phyloP scores from a whole-genome alignment of 352 stramenopile genomes.

The Phytophthora ramorum region DNA sequence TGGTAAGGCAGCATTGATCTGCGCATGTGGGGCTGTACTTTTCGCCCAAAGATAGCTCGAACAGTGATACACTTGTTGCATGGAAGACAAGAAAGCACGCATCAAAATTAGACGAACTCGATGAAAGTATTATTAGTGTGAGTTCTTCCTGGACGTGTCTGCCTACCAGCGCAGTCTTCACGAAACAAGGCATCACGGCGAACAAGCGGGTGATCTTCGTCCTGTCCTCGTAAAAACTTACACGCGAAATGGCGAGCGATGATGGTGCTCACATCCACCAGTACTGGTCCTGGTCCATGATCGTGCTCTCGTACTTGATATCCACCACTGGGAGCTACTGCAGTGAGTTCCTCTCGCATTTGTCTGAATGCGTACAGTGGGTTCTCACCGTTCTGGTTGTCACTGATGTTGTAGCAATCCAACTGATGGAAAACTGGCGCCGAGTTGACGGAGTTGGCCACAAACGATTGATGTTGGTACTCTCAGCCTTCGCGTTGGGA shows the following conservation, averaged over 20 bases:
- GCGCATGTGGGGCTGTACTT: too few relatives aligned
- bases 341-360: constrained; percentile 39
- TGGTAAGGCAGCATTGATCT: too few relatives aligned
- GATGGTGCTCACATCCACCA: constrained; percentile 32
- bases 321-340: constrained; percentile 71
- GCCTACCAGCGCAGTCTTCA: constrained; percentile 1
- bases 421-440: constrained; percentile 78
- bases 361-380: background rate
- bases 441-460: constrained; percentile 22
- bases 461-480: constrained; percentile 48
- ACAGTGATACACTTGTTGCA: too few relatives aligned
- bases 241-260: constrained; percentile 9
- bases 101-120: too few relatives aligned
- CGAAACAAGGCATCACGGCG: background rate
- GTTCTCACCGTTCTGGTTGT: constrained; percentile 2
- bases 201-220: background rate
- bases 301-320: constrained; percentile 62
- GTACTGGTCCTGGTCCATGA: constrained; percentile 52
- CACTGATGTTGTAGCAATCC: constrained; percentile 49
- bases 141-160: too few relatives aligned
- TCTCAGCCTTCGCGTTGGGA: constrained; percentile 51
- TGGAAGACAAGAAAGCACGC: too few relatives aligned
- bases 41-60: too few relatives aligned
- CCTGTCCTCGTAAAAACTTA: background rate
- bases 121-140: constrained; percentile 7